A percentile compares a stretch with the other conserved stretches of the same genome.
Conservation (phyloP, 1,139 yeast genomes). For the Yamadazyma mexicana region DNA sequence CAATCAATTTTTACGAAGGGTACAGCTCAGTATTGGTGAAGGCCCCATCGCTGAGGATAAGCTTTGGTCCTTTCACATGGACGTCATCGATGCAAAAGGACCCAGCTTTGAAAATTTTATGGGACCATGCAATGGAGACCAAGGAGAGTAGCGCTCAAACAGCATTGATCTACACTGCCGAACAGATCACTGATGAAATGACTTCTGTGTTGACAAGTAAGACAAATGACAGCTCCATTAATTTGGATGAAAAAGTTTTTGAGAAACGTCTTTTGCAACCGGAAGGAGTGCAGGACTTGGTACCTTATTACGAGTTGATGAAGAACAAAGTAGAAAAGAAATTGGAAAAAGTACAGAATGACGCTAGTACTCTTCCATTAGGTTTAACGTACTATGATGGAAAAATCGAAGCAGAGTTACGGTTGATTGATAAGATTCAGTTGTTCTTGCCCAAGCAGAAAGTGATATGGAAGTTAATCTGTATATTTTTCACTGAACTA, state of each 20-base stretch:
- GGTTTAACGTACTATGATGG: constrained; percentile 33
- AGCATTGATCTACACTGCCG: constrained; percentile 19
- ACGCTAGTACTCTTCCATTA: constrained; percentile 24
- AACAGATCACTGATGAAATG: constrained; percentile 23
- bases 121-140: constrained; percentile 29
- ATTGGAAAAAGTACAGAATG: constrained; percentile 13
- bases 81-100: constrained; percentile 49
- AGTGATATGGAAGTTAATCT: constrained; percentile 33
- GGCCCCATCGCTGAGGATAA: constrained; percentile 30
- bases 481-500: constrained; percentile 29
- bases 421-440: constrained; percentile 32
- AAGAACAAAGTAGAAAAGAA: constrained; percentile 19
- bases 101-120: constrained; percentile 36
- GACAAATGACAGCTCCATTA: constrained; percentile 13
- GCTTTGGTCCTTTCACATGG: constrained; percentile 54
- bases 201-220: constrained; percentile 21
- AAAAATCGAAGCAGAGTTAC: constrained; percentile 29
- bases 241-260: constrained; percentile 26
- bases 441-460: constrained; percentile 31
- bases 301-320: constrained; percentile 32
- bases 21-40: constrained; percentile 41
- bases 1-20: constrained; percentile 43
- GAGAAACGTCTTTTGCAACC: constrained; percentile 32
- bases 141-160: constrained; percentile 24
- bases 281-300: constrained; percentile 37